Conservation (phyloP, 768 basidiomycete species). For the Trametes punicea region DNA sequence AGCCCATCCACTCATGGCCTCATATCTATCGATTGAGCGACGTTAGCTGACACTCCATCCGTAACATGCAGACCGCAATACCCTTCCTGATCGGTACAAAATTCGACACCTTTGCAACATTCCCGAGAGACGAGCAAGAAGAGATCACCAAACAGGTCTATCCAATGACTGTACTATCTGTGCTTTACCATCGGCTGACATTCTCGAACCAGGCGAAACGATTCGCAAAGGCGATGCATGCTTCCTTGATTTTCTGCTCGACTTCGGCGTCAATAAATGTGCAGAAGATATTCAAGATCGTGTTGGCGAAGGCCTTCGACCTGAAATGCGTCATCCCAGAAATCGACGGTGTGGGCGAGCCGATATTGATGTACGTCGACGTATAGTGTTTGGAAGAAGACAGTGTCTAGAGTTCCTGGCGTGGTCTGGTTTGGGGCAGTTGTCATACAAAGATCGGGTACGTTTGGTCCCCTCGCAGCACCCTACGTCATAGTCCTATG, state of each 20-base stretch:
- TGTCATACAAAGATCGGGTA: slow-evolving; percentile 18
- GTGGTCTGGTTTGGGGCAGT: slow-evolving; percentile 11
- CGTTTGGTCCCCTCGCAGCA: neutral
- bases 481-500: slow-evolving; percentile 3
- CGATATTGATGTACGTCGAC: slow-evolving; percentile 91
- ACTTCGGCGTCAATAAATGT: slow-evolving; percentile 99
- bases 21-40: neutral
- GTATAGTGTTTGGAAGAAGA: slow-evolving; percentile 39
- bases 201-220: slow-evolving; percentile 72
- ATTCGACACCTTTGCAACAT: slow-evolving; percentile 94
- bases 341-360: slow-evolving; percentile 95
- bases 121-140: slow-evolving; percentile 96
- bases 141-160: slow-evolving; percentile 96
- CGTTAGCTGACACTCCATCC: neutral
- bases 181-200: neutral
- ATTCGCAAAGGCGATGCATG: slow-evolving; percentile 99
- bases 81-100: slow-evolving; percentile 99
- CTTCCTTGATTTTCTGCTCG: slow-evolving; percentile 98
- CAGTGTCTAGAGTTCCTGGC: slow-evolving; percentile 5
- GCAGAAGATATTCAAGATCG: slow-evolving; percentile 99
- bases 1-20: neutral
- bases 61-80: slow-evolving; percentile 76
- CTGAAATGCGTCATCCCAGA: slow-evolving; percentile 98
- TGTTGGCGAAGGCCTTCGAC: slow-evolving; percentile 95
- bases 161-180: slow-evolving; percentile 1